A percentile compares a stretch with the other conserved stretches of the same genome.
phyloP scores from a whole-genome alignment of 768 basidiomycete species.

The Podaxis carcinomalis region DNA sequence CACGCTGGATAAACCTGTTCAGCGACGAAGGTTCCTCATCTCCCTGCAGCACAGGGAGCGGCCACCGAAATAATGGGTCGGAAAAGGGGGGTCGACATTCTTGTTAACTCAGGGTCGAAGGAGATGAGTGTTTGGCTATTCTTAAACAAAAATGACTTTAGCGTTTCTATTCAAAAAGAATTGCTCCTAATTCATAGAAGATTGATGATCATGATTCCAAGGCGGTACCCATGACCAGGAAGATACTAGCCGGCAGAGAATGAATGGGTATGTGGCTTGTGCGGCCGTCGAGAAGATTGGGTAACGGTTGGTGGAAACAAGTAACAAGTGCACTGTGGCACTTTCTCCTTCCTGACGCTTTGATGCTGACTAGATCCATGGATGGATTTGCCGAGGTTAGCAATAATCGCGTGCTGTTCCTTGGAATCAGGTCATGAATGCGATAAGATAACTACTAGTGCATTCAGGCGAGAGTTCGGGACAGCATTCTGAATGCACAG shows the following conservation, averaged over 20 bases:
- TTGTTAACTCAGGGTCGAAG: no score
- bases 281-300: constrained; percentile 2
- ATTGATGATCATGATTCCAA: neutral
- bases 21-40: neutral
- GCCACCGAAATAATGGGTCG: no score
- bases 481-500: neutral
- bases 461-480: neutral
- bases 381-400: neutral
- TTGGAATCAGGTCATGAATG: neutral
- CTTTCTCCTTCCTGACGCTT: neutral
- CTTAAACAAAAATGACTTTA: no score
- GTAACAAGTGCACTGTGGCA: neutral
- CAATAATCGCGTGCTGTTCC: neutral
- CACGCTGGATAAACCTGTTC: neutral
- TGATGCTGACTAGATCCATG: neutral
- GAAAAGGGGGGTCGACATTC: no score
- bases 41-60: no score
- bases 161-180: no score
- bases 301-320: neutral
- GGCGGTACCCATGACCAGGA: neutral
- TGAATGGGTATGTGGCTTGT: neutral
- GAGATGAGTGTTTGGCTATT: no score
- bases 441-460: neutral
- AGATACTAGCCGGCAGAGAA: neutral
- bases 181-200: neutral